A percentile compares a stretch with the other conserved stretches of the same genome.
Conservation (phyloP, 176 grass and related monocot genomes). For the Urochloa ruziziensis region DNA sequence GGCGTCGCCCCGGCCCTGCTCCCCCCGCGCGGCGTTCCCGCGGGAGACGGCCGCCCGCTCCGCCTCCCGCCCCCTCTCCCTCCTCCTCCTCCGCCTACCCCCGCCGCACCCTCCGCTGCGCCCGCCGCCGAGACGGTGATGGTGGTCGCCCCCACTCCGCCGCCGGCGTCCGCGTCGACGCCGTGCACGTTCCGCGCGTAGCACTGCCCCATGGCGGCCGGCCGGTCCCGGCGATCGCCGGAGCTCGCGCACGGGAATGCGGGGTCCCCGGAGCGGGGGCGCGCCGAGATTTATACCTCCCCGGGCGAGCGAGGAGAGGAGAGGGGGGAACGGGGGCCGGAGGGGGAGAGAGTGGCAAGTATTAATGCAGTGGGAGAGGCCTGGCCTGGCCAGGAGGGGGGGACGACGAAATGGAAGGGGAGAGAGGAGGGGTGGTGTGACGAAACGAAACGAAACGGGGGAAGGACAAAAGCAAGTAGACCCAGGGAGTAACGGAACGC, state of each 20-base stretch:
- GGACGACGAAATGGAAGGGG: background rate
- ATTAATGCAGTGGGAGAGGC: conserved; percentile 19
- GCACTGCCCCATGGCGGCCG: conserved; percentile 79
- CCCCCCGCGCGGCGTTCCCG: conserved; percentile 30
- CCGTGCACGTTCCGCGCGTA: conserved; percentile 70
- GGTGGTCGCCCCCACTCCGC: background rate
- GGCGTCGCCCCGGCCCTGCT: conserved; percentile 47
- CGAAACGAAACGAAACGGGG: conserved; percentile 28
- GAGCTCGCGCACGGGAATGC: conserved; percentile 34
- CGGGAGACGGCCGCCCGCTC: conserved; percentile 38
- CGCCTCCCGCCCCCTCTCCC: conserved; percentile 17
- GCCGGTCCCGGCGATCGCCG: conserved; percentile 31
- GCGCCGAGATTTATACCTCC: conserved; percentile 47
- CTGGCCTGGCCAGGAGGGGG: too few relatives aligned
- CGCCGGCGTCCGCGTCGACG: conserved; percentile 27
- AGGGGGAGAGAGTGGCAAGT: background rate
- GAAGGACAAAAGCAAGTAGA: background rate
- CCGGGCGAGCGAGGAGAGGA: conserved; percentile 6
- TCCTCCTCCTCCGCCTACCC: background rate
- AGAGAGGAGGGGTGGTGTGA: conserved; percentile 3
- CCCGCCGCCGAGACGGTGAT: conserved; percentile 40
- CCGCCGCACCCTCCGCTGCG: background rate
- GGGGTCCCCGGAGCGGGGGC: background rate
- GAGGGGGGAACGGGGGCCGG: background rate
- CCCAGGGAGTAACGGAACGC: conserved; percentile 27